Conservation (phyloP, 108 stramenopile genomes). For the Cyclotella baltica region DNA sequence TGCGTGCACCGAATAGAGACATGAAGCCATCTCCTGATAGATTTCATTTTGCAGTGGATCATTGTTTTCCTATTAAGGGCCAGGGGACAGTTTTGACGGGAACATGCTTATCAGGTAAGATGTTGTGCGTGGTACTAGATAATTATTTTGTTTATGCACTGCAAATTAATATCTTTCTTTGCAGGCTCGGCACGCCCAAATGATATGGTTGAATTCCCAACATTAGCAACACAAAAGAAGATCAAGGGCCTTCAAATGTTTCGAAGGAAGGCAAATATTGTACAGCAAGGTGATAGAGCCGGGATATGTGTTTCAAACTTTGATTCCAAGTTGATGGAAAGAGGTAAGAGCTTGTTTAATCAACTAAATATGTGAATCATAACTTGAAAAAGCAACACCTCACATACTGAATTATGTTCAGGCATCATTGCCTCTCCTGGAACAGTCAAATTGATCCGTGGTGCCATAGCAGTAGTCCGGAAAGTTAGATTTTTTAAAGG, state of each 20-base stretch:
- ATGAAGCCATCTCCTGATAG: constrained; percentile 40
- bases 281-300: constrained; percentile 95
- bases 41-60: constrained; percentile 92
- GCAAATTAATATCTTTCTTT: neutral
- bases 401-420: neutral
- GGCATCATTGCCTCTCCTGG: constrained; percentile 83
- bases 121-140: neutral
- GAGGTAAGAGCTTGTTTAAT: constrained; percentile 64
- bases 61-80: constrained; percentile 96
- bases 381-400: neutral
- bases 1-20: constrained; percentile 74
- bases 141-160: neutral
- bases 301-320: constrained; percentile 95
- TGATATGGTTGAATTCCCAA: constrained; percentile 94
- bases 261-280: constrained; percentile 72
- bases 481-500: constrained; percentile 89
- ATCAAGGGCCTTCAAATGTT: constrained; percentile 99
- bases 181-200: constrained; percentile 71
- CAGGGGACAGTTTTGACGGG: constrained; percentile 98
- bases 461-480: constrained; percentile 89
- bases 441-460: constrained; percentile 73
- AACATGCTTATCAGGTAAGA: constrained; percentile 85
- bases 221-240: constrained; percentile 84
- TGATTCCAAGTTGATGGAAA: constrained; percentile 92
- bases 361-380: no score